Percentiles rank a stretch among this genome's conserved stretches.
Evolutionary conservation across 2,329 filamentous ascomycete species (phyloP).

Genomic region (Hymenoscyphus infarciens): DNA sequence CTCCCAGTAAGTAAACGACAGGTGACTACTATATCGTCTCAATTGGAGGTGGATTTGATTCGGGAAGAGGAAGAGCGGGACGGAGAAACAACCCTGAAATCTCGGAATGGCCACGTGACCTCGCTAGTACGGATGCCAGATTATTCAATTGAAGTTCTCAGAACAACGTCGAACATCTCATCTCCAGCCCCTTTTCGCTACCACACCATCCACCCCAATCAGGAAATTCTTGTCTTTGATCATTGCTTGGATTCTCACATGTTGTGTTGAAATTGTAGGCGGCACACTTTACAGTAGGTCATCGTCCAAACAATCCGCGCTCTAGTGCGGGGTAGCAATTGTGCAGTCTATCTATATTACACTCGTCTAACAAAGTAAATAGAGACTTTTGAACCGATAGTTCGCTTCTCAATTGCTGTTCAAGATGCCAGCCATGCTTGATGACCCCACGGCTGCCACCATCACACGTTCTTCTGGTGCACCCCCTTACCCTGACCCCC

Average conservation of each 20-base stretch:
- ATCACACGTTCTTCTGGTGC: constrained; percentile 53
- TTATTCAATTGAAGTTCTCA: constrained; percentile 17
- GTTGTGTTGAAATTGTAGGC: background rate
- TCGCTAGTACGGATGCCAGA: constrained; percentile 5
- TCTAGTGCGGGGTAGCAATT: constrained; percentile 12
- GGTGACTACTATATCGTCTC: no score
- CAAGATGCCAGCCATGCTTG: constrained; percentile 58
- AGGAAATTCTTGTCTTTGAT: background rate
- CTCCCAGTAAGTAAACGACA: no score
- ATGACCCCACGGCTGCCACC: constrained; percentile 54
- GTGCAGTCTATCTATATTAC: background rate
- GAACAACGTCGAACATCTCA: constrained; percentile 19
- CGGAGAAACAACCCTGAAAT: background rate
- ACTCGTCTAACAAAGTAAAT: constrained; percentile 8
- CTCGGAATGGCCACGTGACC: background rate
- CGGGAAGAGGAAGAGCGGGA: background rate
- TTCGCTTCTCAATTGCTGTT: background rate
- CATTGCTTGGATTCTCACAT: background rate
- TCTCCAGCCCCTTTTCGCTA: constrained; percentile 7
- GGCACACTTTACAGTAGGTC: background rate
- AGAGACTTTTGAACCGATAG: constrained; percentile 9
- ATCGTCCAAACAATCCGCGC: background rate
- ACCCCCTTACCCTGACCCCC: constrained; percentile 47
- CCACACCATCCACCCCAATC: background rate
- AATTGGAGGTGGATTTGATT: no score